Evolutionary conservation across 768 basidiomycete genomes (phyloP), one percentile per base, ranked within the genome.

Genomic region (Termitomyces sp.): DNA sequence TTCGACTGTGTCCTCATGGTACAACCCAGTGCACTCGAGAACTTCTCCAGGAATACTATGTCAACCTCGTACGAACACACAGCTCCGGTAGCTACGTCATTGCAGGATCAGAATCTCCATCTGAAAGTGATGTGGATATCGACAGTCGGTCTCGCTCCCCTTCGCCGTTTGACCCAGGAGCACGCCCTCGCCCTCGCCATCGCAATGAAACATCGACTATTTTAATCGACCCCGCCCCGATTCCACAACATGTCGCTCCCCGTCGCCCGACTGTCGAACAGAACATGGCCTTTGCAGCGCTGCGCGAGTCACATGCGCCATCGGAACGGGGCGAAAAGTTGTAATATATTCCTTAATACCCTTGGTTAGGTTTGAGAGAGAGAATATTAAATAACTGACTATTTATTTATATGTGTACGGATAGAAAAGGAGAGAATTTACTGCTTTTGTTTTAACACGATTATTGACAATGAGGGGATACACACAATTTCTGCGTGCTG

Each of bases 41-140:
- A 64, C 79, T 91, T 63, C 82, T 97, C 41, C 91, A 97, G 72
- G 86, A 92, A 65, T 98, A 96, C 73, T 97, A 96, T 76, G 78
- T 90, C 74, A 96, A 91, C 68, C 89, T 98, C 67, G 89, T 94
- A 57, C 83, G 89, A 55, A 91, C 92, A 11, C 88, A 95, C 69
- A 88, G 83, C 68, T 73, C 73, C 23, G 84, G 82, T 59, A 72
- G 70, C 56, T 90, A 78, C 66, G 70, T 74, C 59, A 78, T 88
- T 64, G 70, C 70, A 34, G 81, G 82, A 21, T 66, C 75, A 40
- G 69, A 75, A 34, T 68, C 69, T 30, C 69, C 73, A 40, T 66
- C 64, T 60, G 82, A 83, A 63, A 83, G 82, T 68, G 82, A 85
- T 59, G 65, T 72, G 27, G 82, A 84, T 46, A 78, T 82, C 72